Evolutionary conservation across 352 stramenopile genomes (phyloP).

Genomic region (Phytophthora agathidicida): DNA sequence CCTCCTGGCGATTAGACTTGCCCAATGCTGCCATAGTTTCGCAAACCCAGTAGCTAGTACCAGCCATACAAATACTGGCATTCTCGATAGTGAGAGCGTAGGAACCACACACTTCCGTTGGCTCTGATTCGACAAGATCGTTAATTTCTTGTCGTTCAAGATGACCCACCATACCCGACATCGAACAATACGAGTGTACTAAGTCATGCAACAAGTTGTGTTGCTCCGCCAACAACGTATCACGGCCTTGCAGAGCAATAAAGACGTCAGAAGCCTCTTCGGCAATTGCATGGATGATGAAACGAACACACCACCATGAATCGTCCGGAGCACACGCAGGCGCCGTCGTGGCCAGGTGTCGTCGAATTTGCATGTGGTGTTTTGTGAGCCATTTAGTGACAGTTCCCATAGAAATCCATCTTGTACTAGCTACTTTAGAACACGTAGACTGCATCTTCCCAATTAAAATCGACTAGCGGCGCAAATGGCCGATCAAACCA

Average conservation of each 20-base stretch:
- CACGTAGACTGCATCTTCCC: neutral
- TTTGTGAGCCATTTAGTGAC: constrained; percentile 1
- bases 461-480: neutral
- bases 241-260: neutral
- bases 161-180: neutral
- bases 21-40: too few relatives aligned
- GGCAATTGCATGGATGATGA: neutral
- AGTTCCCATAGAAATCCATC: constrained; percentile 4
- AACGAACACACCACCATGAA: neutral
- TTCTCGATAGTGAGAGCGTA: too few relatives aligned
- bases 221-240: neutral
- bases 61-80: constrained; percentile 3
- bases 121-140: neutral
- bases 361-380: neutral
- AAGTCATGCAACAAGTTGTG: neutral
- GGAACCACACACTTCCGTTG: neutral
- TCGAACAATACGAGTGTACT: constrained; percentile 1
- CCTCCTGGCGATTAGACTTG: neutral
- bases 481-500: neutral
- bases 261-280: neutral
- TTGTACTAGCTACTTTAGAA: too few relatives aligned
- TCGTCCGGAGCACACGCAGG: neutral
- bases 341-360: neutral
- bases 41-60: too few relatives aligned
- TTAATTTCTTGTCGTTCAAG: neutral